Conservation (phyloP, 768 basidiomycete genomes). For the Pisolithus sp. region DNA sequence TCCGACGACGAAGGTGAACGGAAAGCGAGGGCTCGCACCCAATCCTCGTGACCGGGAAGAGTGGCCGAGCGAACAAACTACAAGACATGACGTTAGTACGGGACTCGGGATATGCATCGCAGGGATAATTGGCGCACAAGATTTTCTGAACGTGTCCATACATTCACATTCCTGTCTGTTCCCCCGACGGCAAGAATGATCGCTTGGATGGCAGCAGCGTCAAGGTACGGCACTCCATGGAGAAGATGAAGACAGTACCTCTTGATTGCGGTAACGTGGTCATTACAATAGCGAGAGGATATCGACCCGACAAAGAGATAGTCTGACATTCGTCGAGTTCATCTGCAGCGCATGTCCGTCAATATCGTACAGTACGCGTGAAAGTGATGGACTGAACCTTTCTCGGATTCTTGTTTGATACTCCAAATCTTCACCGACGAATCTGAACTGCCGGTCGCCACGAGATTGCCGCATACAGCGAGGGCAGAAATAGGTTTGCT, state of each 20-base stretch:
- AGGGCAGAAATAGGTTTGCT: constrained; percentile 63
- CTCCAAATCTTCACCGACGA: constrained; percentile 72
- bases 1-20: constrained; percentile 26
- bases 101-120: not conserved
- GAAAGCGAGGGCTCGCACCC: constrained; percentile 83
- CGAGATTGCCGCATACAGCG: constrained; percentile 37
- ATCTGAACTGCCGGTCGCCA: constrained; percentile 84
- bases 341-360: constrained; percentile 21
- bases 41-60: constrained; percentile 89
- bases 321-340: constrained; percentile 44
- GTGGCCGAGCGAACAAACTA: constrained; percentile 57
- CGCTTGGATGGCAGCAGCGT: constrained; percentile 29
- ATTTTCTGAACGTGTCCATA: constrained; percentile 66
- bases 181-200: constrained; percentile 72
- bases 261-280: constrained; percentile 58
- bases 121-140: constrained; percentile 32
- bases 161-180: constrained; percentile 75
- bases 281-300: constrained; percentile 67
- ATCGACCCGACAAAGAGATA: constrained; percentile 59
- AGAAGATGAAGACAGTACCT: constrained; percentile 37
- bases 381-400: constrained; percentile 18
- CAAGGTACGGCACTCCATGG: not conserved
- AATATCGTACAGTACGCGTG: not conserved
- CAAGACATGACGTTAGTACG: not conserved
- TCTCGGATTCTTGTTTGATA: constrained; percentile 23